A percentile compares a stretch with the other conserved stretches of the same genome.
Conservation (phyloP, 2,329 filamentous ascomycete genomes). For the Xylariales sp. region DNA sequence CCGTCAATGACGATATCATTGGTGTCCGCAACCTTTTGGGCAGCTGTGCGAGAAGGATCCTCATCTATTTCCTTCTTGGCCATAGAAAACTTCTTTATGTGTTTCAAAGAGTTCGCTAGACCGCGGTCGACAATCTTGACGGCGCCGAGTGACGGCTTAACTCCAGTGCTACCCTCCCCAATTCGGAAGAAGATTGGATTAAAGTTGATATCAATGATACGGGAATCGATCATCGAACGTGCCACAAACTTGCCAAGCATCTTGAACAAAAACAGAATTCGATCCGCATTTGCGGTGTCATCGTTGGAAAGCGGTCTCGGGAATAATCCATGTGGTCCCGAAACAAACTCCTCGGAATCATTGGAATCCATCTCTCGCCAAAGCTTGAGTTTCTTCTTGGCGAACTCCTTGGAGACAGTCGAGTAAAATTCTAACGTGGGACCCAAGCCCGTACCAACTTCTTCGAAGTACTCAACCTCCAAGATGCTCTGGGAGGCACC, state of each 20-base stretch:
- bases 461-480: constrained; percentile 98
- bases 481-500: constrained; percentile 93
- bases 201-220: constrained; percentile 96
- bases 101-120: constrained; percentile 77
- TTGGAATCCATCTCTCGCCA: constrained; percentile 88
- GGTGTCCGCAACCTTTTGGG: constrained; percentile 67
- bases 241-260: constrained; percentile 96
- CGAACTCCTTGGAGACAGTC: constrained; percentile 93
- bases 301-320: constrained; percentile 84
- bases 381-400: constrained; percentile 92
- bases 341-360: constrained; percentile 75
- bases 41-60: constrained; percentile 58
- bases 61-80: constrained; percentile 81
- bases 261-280: constrained; percentile 83
- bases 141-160: constrained; percentile 81
- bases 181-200: constrained; percentile 98
- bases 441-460: constrained; percentile 92
- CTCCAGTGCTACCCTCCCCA: constrained; percentile 61
- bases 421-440: constrained; percentile 98
- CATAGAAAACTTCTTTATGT: constrained; percentile 80
- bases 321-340: constrained; percentile 80
- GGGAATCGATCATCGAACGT: constrained; percentile 94
- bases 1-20: constrained; percentile 70
- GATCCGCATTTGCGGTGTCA: constrained; percentile 79
- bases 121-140: constrained; percentile 86